Percentiles rank a stretch among this genome's conserved stretches.
phyloP scores from a whole-genome alignment of 306 rosid species.

The Nissolia schottii region DNA sequence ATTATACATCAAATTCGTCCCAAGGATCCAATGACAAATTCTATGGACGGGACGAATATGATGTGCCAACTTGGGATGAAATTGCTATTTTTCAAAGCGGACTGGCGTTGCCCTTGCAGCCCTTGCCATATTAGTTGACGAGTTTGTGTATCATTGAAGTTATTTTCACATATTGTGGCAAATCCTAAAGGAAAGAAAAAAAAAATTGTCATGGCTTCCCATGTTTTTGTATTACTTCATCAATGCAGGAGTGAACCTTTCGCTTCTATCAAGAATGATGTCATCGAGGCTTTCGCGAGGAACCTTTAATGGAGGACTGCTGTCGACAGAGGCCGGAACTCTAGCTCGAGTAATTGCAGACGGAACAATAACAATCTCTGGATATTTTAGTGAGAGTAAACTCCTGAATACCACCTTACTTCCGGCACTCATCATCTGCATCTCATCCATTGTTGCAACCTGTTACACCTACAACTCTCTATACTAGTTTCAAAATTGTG shows the following conservation, averaged over 20 bases:
- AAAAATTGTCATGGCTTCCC: background rate
- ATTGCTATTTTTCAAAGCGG: too few species aligned
- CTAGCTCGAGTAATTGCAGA: constrained; percentile 88
- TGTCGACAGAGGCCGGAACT: constrained; percentile 89
- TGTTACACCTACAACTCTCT: constrained; percentile 82
- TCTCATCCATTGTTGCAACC: constrained; percentile 71
- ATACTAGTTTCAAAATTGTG: constrained; percentile 38
- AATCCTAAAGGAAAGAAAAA: background rate
- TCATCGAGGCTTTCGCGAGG: constrained; percentile 82
- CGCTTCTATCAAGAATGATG: constrained; percentile 79
- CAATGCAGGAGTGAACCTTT: constrained; percentile 73
- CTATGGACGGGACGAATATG: too few species aligned
- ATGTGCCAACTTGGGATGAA: too few species aligned
- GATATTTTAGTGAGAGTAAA: constrained; percentile 53
- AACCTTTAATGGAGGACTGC: constrained; percentile 77
- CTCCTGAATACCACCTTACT: constrained; percentile 64
- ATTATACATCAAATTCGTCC: too few species aligned
- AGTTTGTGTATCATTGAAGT: background rate
- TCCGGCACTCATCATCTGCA: constrained; percentile 65
- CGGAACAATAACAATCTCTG: constrained; percentile 73
- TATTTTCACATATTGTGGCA: background rate
- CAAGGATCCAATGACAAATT: too few species aligned
- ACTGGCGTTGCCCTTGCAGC: too few species aligned
- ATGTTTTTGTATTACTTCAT: constrained; percentile 10
- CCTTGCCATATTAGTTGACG: background rate